phyloP scores from a whole-genome alignment of 352 stramenopile species.

The Phytophthora fragariae region DNA sequence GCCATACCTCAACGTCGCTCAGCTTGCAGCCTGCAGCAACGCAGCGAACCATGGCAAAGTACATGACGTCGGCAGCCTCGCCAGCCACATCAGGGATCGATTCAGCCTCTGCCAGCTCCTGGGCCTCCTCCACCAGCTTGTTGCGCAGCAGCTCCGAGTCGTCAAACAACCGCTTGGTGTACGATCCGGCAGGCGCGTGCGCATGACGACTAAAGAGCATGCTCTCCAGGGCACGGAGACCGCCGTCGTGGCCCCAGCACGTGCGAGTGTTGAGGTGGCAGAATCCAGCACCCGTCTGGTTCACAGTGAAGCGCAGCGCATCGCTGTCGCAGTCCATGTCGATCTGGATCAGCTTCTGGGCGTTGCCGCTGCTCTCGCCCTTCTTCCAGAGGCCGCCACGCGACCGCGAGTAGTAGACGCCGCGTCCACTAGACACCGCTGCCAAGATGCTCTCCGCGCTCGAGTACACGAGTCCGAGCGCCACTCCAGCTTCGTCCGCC shows the following conservation, averaged over 20 bases:
- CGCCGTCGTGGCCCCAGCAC: slow-evolving; percentile 92
- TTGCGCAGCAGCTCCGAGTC: slow-evolving; percentile 93
- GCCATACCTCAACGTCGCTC: slow-evolving; percentile 88
- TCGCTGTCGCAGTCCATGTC: slow-evolving; percentile 97
- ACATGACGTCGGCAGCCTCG: slow-evolving; percentile 96
- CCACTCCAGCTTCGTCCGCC: slow-evolving; percentile 89
- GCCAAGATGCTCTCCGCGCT: slow-evolving; percentile 92
- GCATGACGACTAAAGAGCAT: slow-evolving; percentile 88
- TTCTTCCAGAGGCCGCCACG: slow-evolving; percentile 94
- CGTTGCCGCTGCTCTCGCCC: slow-evolving; percentile 95
- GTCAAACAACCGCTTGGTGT: slow-evolving; percentile 97
- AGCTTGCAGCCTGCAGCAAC: slow-evolving; percentile 92
- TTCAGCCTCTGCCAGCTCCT: slow-evolving; percentile 93
- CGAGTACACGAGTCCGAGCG: slow-evolving; percentile 95
- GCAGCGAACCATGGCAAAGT: slow-evolving; percentile 96
- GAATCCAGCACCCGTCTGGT: slow-evolving; percentile 81
- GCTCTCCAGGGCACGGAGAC: slow-evolving; percentile 90
- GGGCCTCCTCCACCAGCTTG: slow-evolving; percentile 97
- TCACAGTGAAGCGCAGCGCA: slow-evolving; percentile 95
- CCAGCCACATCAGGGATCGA: slow-evolving; percentile 90
- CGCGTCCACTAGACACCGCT: slow-evolving; percentile 87
- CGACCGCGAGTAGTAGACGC: slow-evolving; percentile 96
- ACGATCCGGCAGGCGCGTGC: slow-evolving; percentile 94
- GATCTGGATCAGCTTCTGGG: slow-evolving; percentile 93
- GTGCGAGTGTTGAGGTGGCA: slow-evolving; percentile 93